Conservation (phyloP, 83 land plant species). For the Thuja plicata region DNA sequence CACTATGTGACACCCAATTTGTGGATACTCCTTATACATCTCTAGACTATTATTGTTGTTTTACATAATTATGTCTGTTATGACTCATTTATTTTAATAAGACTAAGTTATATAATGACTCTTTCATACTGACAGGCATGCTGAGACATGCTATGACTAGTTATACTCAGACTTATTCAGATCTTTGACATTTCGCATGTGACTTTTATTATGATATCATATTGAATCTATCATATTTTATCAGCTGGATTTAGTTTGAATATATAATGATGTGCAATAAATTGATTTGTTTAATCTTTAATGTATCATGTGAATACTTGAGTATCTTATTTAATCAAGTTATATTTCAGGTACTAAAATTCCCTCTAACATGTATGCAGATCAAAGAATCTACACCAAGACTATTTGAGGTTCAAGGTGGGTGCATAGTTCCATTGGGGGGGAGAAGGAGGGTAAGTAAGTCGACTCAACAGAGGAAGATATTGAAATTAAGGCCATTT, state of each 20-base stretch:
- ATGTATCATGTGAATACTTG: neutral
- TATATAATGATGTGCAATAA: neutral
- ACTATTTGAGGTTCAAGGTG: neutral
- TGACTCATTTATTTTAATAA: neutral
- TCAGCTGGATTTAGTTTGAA: neutral
- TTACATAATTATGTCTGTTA: too few species aligned
- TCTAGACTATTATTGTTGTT: too few species aligned
- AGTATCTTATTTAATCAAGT: neutral
- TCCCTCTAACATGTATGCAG: neutral
- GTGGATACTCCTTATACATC: too few species aligned
- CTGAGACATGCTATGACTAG: neutral
- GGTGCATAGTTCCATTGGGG: neutral
- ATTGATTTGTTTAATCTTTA: too few species aligned
- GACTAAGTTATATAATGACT: neutral
- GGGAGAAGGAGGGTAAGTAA: neutral
- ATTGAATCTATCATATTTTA: too few species aligned
- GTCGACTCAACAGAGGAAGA: neutral
- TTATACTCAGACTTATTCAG: too few species aligned
- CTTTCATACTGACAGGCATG: neutral
- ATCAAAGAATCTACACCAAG: neutral
- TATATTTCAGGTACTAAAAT: neutral
- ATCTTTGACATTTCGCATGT: neutral
- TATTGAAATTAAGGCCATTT: neutral
- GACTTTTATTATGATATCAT: neutral
- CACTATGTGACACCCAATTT: too few species aligned